Evolutionary conservation across 208 protist genomes (phyloP), one percentile per base, ranked within the genome.

Genomic region (Wallacemonas sp.): DNA sequence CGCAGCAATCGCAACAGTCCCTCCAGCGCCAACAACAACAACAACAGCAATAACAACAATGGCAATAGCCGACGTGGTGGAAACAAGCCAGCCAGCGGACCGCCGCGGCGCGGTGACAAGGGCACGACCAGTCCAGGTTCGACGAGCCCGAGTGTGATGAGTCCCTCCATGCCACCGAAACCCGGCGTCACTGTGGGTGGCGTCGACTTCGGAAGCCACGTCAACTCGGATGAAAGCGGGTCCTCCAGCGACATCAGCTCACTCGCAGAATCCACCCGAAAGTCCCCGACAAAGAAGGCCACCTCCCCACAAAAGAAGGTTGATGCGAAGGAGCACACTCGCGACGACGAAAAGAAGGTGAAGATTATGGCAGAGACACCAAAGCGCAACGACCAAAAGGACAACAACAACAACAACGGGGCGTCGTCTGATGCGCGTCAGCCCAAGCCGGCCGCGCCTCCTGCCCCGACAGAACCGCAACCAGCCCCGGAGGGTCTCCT

Each of bases 1-100:
- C 8, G 26, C 67, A 61, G 19, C 61, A 63, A 23, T 34, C n/a
- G n/a, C 62, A 34, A 9, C 29, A 32, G n/a, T n/a, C n/a, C n/a
- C n/a, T n/a, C n/a, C n/a, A n/a, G n/a, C n/a, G n/a, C n/a, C 19
- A 9, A 61, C 19, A 30, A 38, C 55, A 24, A 36, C 67, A 61
- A 26, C 61, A 63, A 23, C 44, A 32, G n/a, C 62, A 34, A 9
- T 46, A 32, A 21, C 38, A 26, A 9, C 5, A 9, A 11, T 23
- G 29, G 19, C n/a, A 38, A 32, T 24, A 14, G 52, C 29, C 52
- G 57, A 27, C 57, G 57, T 41, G 36, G 36, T 41, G 36, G 14
- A 41, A 14, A 6, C 36, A 14, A 41, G 6, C 36, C 36, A 41
- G 36, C n/a, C n/a, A n/a, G n/a, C n/a, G n/a, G n/a, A n/a, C n/a